A percentile compares a stretch with the other conserved stretches of the same genome.
Evolutionary conservation across 176 grass and related monocot species (phyloP).

Genomic region (Neostapfia colusana): DNA sequence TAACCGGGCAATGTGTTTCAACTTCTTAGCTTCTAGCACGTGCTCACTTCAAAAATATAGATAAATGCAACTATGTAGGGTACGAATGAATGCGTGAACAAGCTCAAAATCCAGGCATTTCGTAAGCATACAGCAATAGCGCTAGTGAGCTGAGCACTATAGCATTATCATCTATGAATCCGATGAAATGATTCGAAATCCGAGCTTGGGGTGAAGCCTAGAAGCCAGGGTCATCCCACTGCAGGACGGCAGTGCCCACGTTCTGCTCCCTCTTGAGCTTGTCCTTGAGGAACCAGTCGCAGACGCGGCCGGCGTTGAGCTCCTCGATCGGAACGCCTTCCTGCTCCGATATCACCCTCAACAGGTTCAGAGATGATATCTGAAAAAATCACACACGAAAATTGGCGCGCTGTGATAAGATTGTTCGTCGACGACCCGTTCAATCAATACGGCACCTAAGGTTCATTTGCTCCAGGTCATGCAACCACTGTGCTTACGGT

Average conservation of each 20-base stretch:
- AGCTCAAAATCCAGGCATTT: not conserved
- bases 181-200: not conserved
- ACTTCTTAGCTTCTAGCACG: no score
- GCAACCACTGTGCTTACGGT: constrained; percentile 40
- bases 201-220: not conserved
- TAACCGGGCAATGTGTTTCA: no score
- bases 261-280: constrained; percentile 85
- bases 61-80: not conserved
- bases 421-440: not conserved
- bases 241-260: constrained; percentile 63
- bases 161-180: not conserved
- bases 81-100: not conserved
- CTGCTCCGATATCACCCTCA: constrained; percentile 91
- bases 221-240: constrained; percentile 78
- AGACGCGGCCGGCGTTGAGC: constrained; percentile 82
- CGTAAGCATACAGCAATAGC: not conserved
- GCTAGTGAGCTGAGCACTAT: not conserved
- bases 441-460: not conserved
- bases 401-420: not conserved
- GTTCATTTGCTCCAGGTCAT: no score
- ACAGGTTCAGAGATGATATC: constrained; percentile 92
- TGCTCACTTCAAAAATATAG: no score
- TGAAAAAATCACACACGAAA: constrained; percentile 20
- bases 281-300: constrained; percentile 98
- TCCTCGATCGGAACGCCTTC: constrained; percentile 78